Evolutionary conservation across 169 alveolate species (phyloP).

Genomic region (Cryptosporidium muris): DNA sequence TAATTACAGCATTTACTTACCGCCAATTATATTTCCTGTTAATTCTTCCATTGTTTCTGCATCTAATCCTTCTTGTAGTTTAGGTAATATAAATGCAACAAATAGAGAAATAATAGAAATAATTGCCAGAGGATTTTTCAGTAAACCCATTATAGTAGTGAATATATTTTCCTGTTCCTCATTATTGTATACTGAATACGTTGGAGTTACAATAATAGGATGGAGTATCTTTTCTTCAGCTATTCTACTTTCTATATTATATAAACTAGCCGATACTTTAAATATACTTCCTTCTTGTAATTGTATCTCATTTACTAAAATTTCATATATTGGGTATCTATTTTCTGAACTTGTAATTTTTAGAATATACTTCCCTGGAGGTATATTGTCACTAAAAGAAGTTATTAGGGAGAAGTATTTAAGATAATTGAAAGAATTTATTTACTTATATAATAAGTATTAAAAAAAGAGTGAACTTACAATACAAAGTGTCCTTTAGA

Average conservation of each 20-base stretch:
- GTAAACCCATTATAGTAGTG: conserved; percentile 6
- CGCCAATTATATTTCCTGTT: conserved; percentile 53
- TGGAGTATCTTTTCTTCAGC: conserved; percentile 1
- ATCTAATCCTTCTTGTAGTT: conserved; percentile 47
- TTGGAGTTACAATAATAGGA: conserved; percentile 22
- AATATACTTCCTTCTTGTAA: conserved; percentile 17
- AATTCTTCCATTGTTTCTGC: conserved; percentile 64
- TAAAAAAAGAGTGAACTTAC: conserved; percentile 28
- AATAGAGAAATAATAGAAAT: conserved; percentile 39
- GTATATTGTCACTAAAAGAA: conserved; percentile 2
- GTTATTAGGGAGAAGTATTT: no score
- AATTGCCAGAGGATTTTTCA: conserved; percentile 47
- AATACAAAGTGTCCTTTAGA: conserved; percentile 18
- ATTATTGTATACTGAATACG: conserved; percentile 20
- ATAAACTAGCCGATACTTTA: conserved; percentile 1
- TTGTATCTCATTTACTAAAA: conserved; percentile 10
- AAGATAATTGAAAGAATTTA: not conserved
- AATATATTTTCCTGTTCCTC: not conserved
- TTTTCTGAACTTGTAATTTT: conserved; percentile 15
- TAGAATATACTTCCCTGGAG: conserved; percentile 38
- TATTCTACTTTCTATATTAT: conserved; percentile 9
- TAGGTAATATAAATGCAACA: conserved; percentile 31
- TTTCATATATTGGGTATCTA: conserved; percentile 6
- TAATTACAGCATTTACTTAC: conserved; percentile 6
- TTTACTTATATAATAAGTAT: not conserved